These are phyloP conservation scores for Camillea tinctor DNA, from an alignment of 2,329 filamentous ascomycete genomes.

Conservation along the genomic window DNA sequence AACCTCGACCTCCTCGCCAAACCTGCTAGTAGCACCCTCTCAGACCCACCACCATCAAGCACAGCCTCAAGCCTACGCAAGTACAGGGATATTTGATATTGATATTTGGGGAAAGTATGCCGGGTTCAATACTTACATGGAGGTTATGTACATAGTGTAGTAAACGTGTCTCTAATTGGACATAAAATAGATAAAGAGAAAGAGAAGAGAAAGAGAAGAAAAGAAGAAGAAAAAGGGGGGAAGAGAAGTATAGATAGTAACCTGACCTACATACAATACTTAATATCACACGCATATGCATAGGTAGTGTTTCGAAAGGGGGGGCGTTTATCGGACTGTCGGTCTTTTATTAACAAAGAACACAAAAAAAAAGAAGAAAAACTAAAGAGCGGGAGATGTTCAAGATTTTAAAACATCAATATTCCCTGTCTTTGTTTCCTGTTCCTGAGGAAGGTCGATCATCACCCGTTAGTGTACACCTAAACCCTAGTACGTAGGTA, in stretches of 20 bases:
- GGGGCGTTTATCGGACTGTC: no score
- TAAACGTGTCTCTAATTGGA: no score
- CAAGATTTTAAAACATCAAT: conserved; percentile 8
- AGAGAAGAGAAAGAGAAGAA: no score
- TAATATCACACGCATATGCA: background rate
- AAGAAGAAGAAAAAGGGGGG: no score
- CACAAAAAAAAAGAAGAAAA: background rate
- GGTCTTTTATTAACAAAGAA: background rate
- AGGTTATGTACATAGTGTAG: no score
- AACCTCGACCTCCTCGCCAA: background rate
- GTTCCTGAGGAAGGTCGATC: conserved; percentile 10
- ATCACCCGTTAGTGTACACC: background rate
- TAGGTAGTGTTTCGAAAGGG: no score
- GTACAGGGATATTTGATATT: background rate
- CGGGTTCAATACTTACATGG: no score
- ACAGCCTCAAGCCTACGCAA: background rate
- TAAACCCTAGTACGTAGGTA: no score
- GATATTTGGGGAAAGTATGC: no score
- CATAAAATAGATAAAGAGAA: no score
- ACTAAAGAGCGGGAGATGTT: background rate
- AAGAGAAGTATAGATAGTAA: background rate
- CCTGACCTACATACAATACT: background rate
- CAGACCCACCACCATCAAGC: background rate
- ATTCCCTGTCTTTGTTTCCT: conserved; percentile 15
- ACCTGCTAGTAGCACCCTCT: background rate